Conservation (phyloP, 257 asterid genomes). For the Jasminum sambac region DNA sequence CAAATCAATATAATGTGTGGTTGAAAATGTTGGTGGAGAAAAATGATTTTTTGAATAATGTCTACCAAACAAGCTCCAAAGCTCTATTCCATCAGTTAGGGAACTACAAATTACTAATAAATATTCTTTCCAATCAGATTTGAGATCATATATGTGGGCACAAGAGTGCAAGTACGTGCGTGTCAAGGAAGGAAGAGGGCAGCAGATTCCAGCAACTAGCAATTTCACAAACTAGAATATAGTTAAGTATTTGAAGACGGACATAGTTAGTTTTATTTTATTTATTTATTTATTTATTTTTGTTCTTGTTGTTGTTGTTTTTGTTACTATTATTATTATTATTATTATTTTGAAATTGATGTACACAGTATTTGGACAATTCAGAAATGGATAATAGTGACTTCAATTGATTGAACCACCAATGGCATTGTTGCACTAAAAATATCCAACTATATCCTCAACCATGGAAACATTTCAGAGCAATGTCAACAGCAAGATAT, state of each 20-base stretch:
- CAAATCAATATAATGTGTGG: too few relatives aligned
- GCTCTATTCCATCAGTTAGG: background rate
- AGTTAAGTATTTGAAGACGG: background rate
- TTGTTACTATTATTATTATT: too few relatives aligned
- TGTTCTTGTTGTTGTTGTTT: too few relatives aligned
- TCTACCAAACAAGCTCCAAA: too few relatives aligned
- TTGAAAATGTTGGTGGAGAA: too few relatives aligned
- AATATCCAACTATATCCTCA: background rate
- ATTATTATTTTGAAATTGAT: too few relatives aligned
- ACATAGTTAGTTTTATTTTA: too few relatives aligned
- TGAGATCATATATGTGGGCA: background rate
- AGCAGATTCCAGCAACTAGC: background rate
- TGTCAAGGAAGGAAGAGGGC: background rate
- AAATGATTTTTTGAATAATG: too few relatives aligned
- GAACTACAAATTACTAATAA: background rate
- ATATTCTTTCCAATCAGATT: background rate
- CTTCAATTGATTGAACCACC: background rate
- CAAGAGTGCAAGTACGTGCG: background rate
- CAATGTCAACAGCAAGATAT: conserved; percentile 6
- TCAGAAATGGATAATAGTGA: background rate
- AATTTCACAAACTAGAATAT: background rate
- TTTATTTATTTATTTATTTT: too few relatives aligned
- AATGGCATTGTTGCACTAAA: background rate
- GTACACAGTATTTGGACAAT: background rate
- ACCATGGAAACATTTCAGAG: conserved; percentile 14